Percentiles rank a stretch among this genome's conserved stretches.
phyloP scores from a whole-genome alignment of 108 stramenopile genomes.

The Skeletonema costatum region DNA sequence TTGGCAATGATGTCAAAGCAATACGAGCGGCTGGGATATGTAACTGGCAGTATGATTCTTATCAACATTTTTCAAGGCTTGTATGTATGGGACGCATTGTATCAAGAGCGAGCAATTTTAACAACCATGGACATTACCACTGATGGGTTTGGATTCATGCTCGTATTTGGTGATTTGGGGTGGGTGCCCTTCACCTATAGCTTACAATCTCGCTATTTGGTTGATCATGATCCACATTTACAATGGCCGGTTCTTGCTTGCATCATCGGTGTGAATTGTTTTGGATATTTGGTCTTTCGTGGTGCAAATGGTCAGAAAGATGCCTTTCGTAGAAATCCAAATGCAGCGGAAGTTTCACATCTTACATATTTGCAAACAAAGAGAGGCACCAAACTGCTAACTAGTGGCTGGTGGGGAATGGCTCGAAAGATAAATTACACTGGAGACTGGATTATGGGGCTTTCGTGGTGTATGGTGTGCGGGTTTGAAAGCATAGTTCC shows the following conservation, averaged over 20 bases:
- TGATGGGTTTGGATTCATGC: constrained; percentile 99
- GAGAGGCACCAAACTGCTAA: constrained; percentile 88
- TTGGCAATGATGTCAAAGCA: constrained; percentile 85
- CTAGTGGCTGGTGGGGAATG: constrained; percentile 97
- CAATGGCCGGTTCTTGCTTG: constrained; percentile 37
- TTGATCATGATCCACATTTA: constrained; percentile 88
- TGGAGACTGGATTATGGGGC: constrained; percentile 97
- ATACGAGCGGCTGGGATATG: constrained; percentile 67
- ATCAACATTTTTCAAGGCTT: constrained; percentile 90
- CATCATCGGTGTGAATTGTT: constrained; percentile 63
- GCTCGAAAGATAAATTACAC: constrained; percentile 99
- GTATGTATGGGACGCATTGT: constrained; percentile 98
- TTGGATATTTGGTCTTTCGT: constrained; percentile 92
- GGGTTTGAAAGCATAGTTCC: constrained; percentile 91
- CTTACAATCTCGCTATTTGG: constrained; percentile 92
- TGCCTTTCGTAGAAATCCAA: constrained; percentile 90
- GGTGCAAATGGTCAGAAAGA: constrained; percentile 96
- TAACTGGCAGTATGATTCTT: constrained; percentile 90
- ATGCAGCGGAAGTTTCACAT: constrained; percentile 62
- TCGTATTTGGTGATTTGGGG: constrained; percentile 96
- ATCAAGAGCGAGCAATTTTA: constrained; percentile 93
- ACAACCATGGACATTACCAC: constrained; percentile 99
- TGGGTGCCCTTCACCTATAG: constrained; percentile 99
- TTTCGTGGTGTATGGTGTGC: constrained; percentile 96
- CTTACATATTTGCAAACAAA: constrained; percentile 77